Conservation (phyloP, 306 rosid genomes). For the Castanopsis chinensis region DNA sequence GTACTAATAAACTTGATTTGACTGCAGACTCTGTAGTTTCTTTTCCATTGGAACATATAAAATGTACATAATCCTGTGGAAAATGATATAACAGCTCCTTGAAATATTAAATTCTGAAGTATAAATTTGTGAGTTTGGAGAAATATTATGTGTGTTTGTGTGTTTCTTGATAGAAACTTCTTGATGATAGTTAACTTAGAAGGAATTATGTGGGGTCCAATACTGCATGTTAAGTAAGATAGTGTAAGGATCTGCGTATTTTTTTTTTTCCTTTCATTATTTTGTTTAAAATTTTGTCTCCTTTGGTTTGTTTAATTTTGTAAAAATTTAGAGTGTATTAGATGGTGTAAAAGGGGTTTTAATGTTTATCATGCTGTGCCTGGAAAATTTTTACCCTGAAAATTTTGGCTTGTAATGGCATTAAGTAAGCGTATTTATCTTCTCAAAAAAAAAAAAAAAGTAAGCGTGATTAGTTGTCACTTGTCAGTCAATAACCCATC, state of each 20-base stretch:
- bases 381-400: too few species aligned
- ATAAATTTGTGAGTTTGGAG: not conserved
- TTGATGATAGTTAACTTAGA: not conserved
- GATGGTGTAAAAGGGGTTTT: not conserved
- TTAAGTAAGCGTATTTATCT: too few species aligned
- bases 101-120: not conserved
- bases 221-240: not conserved
- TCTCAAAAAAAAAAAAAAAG: too few species aligned
- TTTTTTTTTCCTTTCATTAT: not conserved
- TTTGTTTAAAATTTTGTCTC: not conserved
- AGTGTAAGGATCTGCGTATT: not conserved
- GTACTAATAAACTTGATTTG: not conserved
- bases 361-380: not conserved
- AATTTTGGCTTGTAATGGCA: too few species aligned
- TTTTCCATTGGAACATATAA: not conserved
- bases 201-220: not conserved
- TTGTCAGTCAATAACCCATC: too few species aligned
- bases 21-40: not conserved
- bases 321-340: not conserved
- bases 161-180: not conserved
- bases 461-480: too few species aligned
- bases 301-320: not conserved
- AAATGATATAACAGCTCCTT: not conserved
- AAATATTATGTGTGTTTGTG: not conserved
- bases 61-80: not conserved